These are phyloP conservation scores for Thielaviopsis cerberus DNA, from an alignment of 2,329 filamentous ascomycete species.

Conservation along the genomic window DNA sequence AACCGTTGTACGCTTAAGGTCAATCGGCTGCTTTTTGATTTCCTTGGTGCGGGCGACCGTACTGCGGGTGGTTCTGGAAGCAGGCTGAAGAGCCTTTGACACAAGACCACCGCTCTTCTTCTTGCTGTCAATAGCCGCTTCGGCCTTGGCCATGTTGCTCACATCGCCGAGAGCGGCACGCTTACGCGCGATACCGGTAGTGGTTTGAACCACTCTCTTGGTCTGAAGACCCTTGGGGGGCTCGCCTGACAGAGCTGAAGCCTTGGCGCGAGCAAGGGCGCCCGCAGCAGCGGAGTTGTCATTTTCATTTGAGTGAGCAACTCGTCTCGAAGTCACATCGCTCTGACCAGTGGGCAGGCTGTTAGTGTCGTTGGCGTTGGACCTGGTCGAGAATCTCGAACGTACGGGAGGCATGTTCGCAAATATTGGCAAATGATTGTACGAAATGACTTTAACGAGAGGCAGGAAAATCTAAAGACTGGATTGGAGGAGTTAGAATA, in stretches of 20 bases:
- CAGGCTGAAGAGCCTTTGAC: slow-evolving; percentile 66
- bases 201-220: slow-evolving; percentile 43
- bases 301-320: slow-evolving; percentile 73
- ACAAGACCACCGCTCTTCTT: slow-evolving; percentile 51
- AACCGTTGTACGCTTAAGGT: slow-evolving; percentile 53
- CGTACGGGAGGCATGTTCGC: slow-evolving; percentile 24
- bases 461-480: background rate
- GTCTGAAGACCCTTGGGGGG: slow-evolving; percentile 43
- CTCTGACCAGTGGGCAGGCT: slow-evolving; percentile 1
- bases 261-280: slow-evolving; percentile 84
- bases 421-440: slow-evolving; percentile 5
- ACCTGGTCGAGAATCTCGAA: slow-evolving; percentile 9
- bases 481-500: background rate
- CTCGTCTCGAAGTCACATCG: slow-evolving; percentile 26
- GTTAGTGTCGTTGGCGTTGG: background rate
- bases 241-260: slow-evolving; percentile 50
- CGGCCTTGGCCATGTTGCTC: slow-evolving; percentile 79
- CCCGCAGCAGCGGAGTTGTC: slow-evolving; percentile 71
- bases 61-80: slow-evolving; percentile 50
- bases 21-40: slow-evolving; percentile 38
- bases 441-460: slow-evolving; percentile 7
- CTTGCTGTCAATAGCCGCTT: slow-evolving; percentile 59
- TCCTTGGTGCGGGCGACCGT: slow-evolving; percentile 52
- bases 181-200: slow-evolving; percentile 40
- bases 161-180: slow-evolving; percentile 81